phyloP scores from a whole-genome alignment of 257 asterid species.

The Leonotis leonurus region DNA sequence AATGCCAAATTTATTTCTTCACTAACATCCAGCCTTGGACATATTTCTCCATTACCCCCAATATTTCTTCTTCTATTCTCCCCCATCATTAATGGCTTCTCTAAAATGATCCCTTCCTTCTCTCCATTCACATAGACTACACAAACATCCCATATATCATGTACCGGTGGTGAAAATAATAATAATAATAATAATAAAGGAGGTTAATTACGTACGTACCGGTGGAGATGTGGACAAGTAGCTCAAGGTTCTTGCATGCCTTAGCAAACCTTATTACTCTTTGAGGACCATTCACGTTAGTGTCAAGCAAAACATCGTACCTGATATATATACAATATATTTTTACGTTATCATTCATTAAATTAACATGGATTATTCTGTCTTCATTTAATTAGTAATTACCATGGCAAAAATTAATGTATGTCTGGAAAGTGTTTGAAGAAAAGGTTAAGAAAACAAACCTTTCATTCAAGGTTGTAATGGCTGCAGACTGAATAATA shows the following conservation, averaged over 20 bases:
- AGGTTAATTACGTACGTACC: slow-evolving; percentile 1
- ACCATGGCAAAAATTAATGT: too few relatives aligned
- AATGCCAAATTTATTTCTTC: neutral
- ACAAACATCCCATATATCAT: neutral
- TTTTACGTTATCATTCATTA: too few relatives aligned
- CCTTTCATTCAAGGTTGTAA: slow-evolving; percentile 36
- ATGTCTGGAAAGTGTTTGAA: too few relatives aligned
- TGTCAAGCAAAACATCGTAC: slow-evolving; percentile 25
- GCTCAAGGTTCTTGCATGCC: slow-evolving; percentile 28
- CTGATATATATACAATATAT: slow-evolving; percentile 2
- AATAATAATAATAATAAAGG: neutral
- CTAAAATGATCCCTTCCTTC: neutral
- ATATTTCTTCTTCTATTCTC: neutral
- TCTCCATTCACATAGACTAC: neutral
- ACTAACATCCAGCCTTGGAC: neutral
- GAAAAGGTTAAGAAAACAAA: neutral
- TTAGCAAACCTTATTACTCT: slow-evolving; percentile 24
- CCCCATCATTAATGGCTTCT: neutral
- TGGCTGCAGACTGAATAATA: slow-evolving; percentile 37
- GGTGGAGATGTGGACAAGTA: slow-evolving; percentile 17
- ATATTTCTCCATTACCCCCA: neutral
- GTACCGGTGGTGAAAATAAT: too few relatives aligned
- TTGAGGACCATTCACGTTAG: slow-evolving; percentile 23
- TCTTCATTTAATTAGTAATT: too few relatives aligned
- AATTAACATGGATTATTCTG: too few relatives aligned